phyloP scores from a whole-genome alignment of 2,329 filamentous ascomycete genomes.

The Calonectria fujianensis region DNA sequence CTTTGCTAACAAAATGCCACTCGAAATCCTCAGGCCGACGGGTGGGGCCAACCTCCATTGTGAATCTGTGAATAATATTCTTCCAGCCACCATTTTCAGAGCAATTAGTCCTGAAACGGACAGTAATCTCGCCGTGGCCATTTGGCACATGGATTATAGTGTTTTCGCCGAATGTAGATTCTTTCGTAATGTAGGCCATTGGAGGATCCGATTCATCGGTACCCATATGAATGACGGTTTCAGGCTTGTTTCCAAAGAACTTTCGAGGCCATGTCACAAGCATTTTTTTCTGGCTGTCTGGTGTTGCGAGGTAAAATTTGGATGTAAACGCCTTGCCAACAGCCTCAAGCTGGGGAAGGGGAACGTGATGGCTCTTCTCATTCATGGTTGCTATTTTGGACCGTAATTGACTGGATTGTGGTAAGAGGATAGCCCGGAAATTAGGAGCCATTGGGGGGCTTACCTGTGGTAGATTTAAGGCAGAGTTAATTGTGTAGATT shows the following conservation, averaged over 20 bases:
- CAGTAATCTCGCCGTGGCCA: slow-evolving; percentile 8
- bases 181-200: slow-evolving; percentile 25
- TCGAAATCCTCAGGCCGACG: slow-evolving; percentile 21
- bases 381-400: background rate
- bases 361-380: slow-evolving; percentile 25
- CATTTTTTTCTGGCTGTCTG: slow-evolving; percentile 15
- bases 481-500: no score
- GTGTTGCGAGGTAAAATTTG: slow-evolving; percentile 10
- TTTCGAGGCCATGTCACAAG: slow-evolving; percentile 19
- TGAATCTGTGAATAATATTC: slow-evolving; percentile 21
- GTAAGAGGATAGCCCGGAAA: background rate
- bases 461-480: no score
- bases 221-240: slow-evolving; percentile 19
- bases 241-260: slow-evolving; percentile 23
- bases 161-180: slow-evolving; percentile 20
- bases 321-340: slow-evolving; percentile 15
- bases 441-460: background rate
- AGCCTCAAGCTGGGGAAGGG: slow-evolving; percentile 17
- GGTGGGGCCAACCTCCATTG: slow-evolving; percentile 12
- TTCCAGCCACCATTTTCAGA: slow-evolving; percentile 14
- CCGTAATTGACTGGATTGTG: background rate
- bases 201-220: slow-evolving; percentile 6
- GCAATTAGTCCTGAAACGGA: slow-evolving; percentile 17
- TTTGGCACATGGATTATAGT: slow-evolving; percentile 7
- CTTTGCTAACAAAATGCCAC: slow-evolving; percentile 13